Evolutionary conservation across 306 rosid species (phyloP), one percentile per base, ranked within the genome.

Genomic region (Aeschynomene evenia): DNA sequence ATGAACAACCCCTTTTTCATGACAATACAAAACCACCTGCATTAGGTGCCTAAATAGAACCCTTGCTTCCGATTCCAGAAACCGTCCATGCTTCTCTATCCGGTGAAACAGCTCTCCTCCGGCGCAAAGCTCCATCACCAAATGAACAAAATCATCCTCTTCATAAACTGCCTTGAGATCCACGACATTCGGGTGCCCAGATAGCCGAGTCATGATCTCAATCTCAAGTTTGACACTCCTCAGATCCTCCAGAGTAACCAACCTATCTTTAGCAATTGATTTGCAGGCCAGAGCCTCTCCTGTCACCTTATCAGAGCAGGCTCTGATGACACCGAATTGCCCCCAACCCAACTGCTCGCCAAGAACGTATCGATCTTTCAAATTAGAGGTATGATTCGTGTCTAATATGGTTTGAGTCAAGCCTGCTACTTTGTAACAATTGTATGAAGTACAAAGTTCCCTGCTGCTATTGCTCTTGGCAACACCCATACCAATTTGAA

Each of bases 111-210:
- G 82, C 79, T 91, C 97, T 36, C 97, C 95, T 60, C 97, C 97
- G 11, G 97, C 97, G 72, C 97, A 91, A 80, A 91, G 97, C 81
- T 91, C 97, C 97, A 91, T 91, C 77, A 88, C 90, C 86, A 91
- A 80, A 77, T 91, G 97, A 71, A 91, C 97, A 42, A 81, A 85
- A 71, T 75, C 77, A 66, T 88, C 92, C 77, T 88, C 97, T 78
- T 91, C 97, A 64, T 88, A 88, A 69, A 86, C 97, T 0, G 92
- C 97, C 80, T 91, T 91, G 70, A 91, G 90, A 85, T 88, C 91
- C 13, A 91, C 97, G 42, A 91, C 97, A 59, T 91, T 88, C 3
- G 95, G 92, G 70, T 88, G 97, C 52, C 95, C 97, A 20, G 97
- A 91, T 66, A 91, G 55, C 82, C 88, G 84, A 23, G 92, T 76